Percentiles rank a stretch among this genome's conserved stretches.
These are phyloP conservation scores for Podospora australis DNA, from an alignment of 495 filamentous ascomycete species.

Conservation along the genomic window DNA sequence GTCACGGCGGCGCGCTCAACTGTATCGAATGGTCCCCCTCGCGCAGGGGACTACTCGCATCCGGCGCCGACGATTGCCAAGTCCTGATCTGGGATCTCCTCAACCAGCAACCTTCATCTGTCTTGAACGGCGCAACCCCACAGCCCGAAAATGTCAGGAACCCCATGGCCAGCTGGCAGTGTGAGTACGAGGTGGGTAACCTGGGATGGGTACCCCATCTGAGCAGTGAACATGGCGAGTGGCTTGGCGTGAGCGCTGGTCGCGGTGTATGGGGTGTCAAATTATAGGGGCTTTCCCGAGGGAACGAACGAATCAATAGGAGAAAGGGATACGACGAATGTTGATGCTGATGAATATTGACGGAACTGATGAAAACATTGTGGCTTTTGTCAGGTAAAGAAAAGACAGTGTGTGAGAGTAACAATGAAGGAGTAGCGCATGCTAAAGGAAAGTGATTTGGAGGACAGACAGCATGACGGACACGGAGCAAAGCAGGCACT, in stretches of 20 bases:
- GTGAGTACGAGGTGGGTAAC: constrained; percentile 94
- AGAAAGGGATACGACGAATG: background rate
- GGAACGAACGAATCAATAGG: too few species aligned
- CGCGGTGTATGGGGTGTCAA: constrained; percentile 75
- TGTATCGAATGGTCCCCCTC: constrained; percentile 93
- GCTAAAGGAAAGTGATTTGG: too few species aligned
- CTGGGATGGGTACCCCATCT: constrained; percentile 89
- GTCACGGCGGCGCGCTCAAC: constrained; percentile 80
- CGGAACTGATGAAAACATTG: background rate
- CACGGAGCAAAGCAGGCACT: too few species aligned
- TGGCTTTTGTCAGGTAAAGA: too few species aligned
- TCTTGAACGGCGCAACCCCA: constrained; percentile 36
- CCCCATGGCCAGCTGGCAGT: constrained; percentile 83
- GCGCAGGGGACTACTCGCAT: constrained; percentile 80
- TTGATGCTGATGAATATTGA: background rate
- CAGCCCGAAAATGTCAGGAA: constrained; percentile 54
- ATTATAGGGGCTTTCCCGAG: too few species aligned
- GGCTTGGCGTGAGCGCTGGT: constrained; percentile 89
- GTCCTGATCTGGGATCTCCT: constrained; percentile 93
- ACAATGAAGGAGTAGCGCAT: too few species aligned
- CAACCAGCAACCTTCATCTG: constrained; percentile 49
- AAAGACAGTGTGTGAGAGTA: too few species aligned
- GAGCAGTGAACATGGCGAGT: constrained; percentile 69
- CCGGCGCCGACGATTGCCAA: constrained; percentile 83
- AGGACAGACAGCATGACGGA: too few species aligned